Conservation (phyloP, 345 rosid species). For the Eucalyptus curtisii region DNA sequence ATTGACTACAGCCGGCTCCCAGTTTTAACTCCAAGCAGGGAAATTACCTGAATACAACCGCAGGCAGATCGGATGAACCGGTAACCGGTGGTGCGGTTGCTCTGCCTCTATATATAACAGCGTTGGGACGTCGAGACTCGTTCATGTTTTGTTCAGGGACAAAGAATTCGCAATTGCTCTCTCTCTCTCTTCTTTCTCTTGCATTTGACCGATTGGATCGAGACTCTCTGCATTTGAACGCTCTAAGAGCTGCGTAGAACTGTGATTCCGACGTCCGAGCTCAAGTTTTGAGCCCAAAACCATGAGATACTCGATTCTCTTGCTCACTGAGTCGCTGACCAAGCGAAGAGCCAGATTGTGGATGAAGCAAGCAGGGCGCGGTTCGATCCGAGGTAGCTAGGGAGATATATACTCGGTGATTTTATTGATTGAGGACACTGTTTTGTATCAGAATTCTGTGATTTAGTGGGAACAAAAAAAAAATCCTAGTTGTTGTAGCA, state of each 20-base stretch:
- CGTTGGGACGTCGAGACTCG: not conserved
- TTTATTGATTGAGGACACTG: not conserved
- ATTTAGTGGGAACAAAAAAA: not conserved
- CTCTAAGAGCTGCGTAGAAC: not conserved
- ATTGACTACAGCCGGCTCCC: not conserved
- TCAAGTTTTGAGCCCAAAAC: not conserved
- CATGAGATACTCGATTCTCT: slow-evolving; percentile 21
- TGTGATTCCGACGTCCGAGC: not conserved
- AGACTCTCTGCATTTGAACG: not conserved
- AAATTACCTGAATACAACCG: not conserved
- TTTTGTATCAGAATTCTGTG: not conserved
- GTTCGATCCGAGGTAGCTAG: slow-evolving; percentile 55
- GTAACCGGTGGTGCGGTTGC: not conserved
- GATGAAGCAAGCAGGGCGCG: slow-evolving; percentile 47
- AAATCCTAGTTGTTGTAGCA: not conserved
- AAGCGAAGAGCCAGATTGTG: slow-evolving; percentile 39
- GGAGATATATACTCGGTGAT: not conserved
- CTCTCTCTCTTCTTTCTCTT: not conserved
- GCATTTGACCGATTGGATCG: not conserved
- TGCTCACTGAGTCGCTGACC: slow-evolving; percentile 32
- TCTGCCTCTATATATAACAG: not conserved
- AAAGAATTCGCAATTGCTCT: not conserved
- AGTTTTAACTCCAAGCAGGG: not conserved
- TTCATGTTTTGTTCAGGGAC: not conserved
- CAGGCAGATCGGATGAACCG: not conserved